phyloP scores from a whole-genome alignment of 1,139 yeast genomes.

The Taiozyma sp. region DNA sequence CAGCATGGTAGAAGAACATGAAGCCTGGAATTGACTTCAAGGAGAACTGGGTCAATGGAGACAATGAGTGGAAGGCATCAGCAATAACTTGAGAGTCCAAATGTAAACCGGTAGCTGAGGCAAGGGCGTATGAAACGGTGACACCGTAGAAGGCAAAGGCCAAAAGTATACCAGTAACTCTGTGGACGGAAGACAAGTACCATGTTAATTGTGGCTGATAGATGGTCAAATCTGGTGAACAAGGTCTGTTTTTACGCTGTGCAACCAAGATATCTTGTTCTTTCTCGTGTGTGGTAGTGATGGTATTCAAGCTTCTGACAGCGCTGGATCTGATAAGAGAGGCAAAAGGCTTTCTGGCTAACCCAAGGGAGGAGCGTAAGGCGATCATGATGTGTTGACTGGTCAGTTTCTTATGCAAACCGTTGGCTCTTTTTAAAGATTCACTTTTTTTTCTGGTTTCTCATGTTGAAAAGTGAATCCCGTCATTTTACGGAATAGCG shows the following conservation, averaged over 20 bases:
- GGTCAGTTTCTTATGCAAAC: background rate
- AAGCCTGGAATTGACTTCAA: constrained; percentile 67
- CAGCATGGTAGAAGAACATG: constrained; percentile 83
- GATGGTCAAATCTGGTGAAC: constrained; percentile 85
- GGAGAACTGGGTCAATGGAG: constrained; percentile 53
- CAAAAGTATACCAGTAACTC: constrained; percentile 82
- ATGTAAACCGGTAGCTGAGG: constrained; percentile 51
- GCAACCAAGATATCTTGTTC: constrained; percentile 68
- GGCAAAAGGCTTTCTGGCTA: constrained; percentile 1
- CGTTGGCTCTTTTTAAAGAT: background rate
- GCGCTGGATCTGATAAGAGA: constrained; percentile 9
- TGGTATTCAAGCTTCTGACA: constrained; percentile 43
- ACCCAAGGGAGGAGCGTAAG: background rate
- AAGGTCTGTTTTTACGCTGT: constrained; percentile 86
- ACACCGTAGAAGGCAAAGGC: constrained; percentile 76
- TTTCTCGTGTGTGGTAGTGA: constrained; percentile 53
- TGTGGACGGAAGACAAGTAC: constrained; percentile 75
- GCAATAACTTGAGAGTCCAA: constrained; percentile 62
- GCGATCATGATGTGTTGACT: background rate
- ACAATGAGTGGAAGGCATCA: constrained; percentile 45
- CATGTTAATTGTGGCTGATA: constrained; percentile 88
- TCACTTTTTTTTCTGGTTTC: background rate
- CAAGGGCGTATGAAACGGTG: constrained; percentile 69
- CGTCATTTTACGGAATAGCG: background rate
- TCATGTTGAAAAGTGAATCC: background rate